These are phyloP conservation scores for Wickerhamiella shivajii DNA, from an alignment of 805 yeast species.

Conservation along the genomic window DNA sequence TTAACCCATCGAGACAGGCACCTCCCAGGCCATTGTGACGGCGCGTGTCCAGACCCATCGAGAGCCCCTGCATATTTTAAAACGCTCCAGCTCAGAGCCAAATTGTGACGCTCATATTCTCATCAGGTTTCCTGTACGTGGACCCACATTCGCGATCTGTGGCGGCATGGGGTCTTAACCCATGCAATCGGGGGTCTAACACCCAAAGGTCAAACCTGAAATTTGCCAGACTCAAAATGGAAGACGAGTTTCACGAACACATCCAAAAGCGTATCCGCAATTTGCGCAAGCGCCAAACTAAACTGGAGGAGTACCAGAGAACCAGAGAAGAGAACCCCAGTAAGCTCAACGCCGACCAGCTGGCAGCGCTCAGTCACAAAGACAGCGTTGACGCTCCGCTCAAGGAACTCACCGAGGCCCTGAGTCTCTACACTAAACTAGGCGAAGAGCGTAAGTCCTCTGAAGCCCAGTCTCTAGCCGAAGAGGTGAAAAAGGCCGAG, in stretches of 20 bases:
- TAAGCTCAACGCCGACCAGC: constrained; percentile 24
- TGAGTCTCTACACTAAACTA: constrained; percentile 15
- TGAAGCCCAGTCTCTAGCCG: constrained; percentile 10
- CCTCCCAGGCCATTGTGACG: no score
- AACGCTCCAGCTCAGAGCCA: no score
- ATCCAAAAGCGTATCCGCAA: constrained; percentile 25
- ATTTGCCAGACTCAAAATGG: no score
- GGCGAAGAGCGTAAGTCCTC: constrained; percentile 10
- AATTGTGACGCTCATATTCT: no score
- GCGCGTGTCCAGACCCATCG: no score
- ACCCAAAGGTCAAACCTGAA: no score
- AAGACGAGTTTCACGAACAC: constrained; percentile 14
- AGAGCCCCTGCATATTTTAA: no score
- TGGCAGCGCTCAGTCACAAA: constrained; percentile 22
- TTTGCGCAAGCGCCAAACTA: constrained; percentile 24
- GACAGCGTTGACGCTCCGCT: constrained; percentile 25
- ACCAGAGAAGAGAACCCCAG: constrained; percentile 18
- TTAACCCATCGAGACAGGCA: no score
- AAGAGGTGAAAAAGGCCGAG: constrained; percentile 11
- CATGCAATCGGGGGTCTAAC: no score
- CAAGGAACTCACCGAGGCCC: constrained; percentile 23
- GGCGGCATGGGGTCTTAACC: no score
- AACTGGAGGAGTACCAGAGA: constrained; percentile 25
- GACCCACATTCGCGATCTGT: no score
- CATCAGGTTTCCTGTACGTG: no score